These are phyloP conservation scores for Cornus kousa DNA, from an alignment of 148 eudicot species.

Conservation along the genomic window DNA sequence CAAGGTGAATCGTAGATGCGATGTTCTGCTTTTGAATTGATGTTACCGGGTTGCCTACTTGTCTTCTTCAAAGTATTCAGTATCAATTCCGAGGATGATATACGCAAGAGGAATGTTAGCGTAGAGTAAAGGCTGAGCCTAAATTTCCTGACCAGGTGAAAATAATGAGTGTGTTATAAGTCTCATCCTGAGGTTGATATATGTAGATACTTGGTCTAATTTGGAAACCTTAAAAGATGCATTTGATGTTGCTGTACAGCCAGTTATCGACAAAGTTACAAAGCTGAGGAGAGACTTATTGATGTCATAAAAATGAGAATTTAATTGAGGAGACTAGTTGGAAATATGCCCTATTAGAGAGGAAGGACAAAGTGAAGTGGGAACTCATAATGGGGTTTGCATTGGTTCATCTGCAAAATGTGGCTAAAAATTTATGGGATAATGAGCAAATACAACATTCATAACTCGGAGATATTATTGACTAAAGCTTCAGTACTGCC, in stretches of 20 bases:
- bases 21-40: slow-evolving; percentile 92
- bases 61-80: slow-evolving; percentile 83
- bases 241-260: slow-evolving; percentile 83
- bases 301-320: slow-evolving; percentile 54
- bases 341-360: slow-evolving; percentile 75
- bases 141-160: slow-evolving; percentile 60
- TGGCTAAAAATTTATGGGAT: slow-evolving; percentile 74
- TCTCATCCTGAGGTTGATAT: slow-evolving; percentile 71
- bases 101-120: slow-evolving; percentile 59
- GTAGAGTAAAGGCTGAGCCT: slow-evolving; percentile 62
- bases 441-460: slow-evolving; percentile 58
- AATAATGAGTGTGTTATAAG: slow-evolving; percentile 80
- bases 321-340: slow-evolving; percentile 82
- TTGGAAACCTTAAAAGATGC: slow-evolving; percentile 80
- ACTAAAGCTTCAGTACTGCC: no score
- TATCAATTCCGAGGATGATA: slow-evolving; percentile 77
- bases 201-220: slow-evolving; percentile 91
- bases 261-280: slow-evolving; percentile 75
- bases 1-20: slow-evolving; percentile 98
- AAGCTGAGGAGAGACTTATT: slow-evolving; percentile 64
- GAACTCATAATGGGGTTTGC: slow-evolving; percentile 56
- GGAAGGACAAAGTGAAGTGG: slow-evolving; percentile 50
- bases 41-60: slow-evolving; percentile 94
- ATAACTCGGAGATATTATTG: slow-evolving; percentile 6
- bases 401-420: slow-evolving; percentile 43